These are phyloP conservation scores for Pleurotus giganteus DNA, from an alignment of 768 basidiomycete genomes.

Conservation along the genomic window DNA sequence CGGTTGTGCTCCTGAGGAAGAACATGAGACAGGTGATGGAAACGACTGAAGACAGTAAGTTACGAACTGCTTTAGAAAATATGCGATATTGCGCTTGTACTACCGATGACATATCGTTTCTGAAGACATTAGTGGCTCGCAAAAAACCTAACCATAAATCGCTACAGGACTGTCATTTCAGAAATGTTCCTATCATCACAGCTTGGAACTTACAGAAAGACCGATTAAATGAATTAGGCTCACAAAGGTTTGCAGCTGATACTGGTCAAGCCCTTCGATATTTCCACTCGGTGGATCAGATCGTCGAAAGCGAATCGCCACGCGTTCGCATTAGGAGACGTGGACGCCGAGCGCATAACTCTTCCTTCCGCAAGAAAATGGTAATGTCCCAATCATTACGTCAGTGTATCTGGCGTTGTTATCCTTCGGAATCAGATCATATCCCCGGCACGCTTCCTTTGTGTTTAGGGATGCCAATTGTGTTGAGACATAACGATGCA, in stretches of 20 bases:
- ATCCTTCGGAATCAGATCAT: constrained; percentile 21
- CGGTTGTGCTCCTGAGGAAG: constrained; percentile 14
- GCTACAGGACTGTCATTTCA: constrained; percentile 13
- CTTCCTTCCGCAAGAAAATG: background rate
- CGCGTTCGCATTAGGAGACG: no score
- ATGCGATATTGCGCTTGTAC: constrained; percentile 25
- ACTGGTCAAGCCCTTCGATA: constrained; percentile 8
- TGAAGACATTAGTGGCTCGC: constrained; percentile 14
- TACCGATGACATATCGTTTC: constrained; percentile 18
- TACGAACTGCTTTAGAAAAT: constrained; percentile 20
- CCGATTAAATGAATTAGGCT: constrained; percentile 19
- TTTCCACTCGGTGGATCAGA: constrained; percentile 15
- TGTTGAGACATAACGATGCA: constrained; percentile 28
- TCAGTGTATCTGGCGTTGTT: constrained; percentile 20
- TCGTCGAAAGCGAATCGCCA: background rate
- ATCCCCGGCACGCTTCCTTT: constrained; percentile 26
- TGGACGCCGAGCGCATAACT: background rate
- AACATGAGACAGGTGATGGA: constrained; percentile 20
- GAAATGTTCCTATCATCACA: constrained; percentile 23
- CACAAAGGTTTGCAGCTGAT: constrained; percentile 21
- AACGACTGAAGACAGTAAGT: constrained; percentile 15
- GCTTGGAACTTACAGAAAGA: constrained; percentile 21
- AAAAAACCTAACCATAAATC: background rate
- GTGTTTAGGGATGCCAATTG: constrained; percentile 31
- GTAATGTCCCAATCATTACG: constrained; percentile 12